These are phyloP conservation scores for Cucumis cinereus DNA, from an alignment of 306 rosid genomes.

Conservation along the genomic window DNA sequence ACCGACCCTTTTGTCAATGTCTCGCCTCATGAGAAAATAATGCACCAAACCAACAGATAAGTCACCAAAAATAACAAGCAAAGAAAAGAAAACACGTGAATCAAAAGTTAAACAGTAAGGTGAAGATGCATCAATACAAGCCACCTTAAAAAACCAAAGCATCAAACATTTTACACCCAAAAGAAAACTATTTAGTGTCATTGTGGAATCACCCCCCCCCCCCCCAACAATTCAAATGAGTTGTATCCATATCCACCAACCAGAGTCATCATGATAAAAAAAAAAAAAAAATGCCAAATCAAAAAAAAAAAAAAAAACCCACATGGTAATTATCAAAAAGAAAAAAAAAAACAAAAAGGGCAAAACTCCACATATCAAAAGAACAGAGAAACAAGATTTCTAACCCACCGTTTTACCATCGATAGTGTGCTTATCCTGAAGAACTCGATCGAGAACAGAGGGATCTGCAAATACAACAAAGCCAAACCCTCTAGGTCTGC, in stretches of 20 bases:
- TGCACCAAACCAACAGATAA: background rate
- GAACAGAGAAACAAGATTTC: background rate
- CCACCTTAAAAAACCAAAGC: background rate
- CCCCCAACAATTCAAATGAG: background rate
- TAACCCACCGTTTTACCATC: constrained; percentile 77
- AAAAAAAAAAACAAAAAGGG: background rate
- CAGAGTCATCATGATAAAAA: background rate
- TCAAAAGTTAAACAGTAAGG: background rate
- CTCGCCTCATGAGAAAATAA: background rate
- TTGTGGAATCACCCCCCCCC: background rate
- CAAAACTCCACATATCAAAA: background rate
- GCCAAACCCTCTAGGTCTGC: constrained; percentile 80
- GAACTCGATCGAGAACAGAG: constrained; percentile 73
- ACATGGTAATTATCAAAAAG: background rate
- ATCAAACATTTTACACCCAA: background rate
- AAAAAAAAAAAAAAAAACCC: background rate
- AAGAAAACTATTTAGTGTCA: background rate
- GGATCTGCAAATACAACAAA: constrained; percentile 92
- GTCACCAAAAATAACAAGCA: background rate
- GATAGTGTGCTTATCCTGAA: constrained; percentile 70
- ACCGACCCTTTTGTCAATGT: background rate
- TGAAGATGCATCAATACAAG: background rate
- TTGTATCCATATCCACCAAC: background rate
- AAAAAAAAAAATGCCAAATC: background rate
- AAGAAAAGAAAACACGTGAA: background rate